Evolutionary conservation across 2,329 filamentous ascomycete species (phyloP).

Genomic region (Pezicula carpinea): DNA sequence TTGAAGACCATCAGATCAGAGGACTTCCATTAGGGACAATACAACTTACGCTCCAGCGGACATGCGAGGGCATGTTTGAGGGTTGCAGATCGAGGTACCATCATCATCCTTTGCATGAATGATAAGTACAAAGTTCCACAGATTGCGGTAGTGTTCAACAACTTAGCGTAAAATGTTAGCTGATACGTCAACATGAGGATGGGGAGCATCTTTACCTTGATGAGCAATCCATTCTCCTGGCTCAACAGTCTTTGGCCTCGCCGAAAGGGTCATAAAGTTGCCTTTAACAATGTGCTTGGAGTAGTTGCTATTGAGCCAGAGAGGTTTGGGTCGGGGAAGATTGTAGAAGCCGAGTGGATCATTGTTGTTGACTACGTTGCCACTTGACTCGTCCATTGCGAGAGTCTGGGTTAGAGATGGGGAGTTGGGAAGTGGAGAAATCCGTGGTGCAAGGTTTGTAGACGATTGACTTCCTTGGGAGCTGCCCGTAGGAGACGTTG

Average conservation of each 20-base stretch:
- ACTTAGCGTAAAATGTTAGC: slow-evolving; percentile 45
- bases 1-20: slow-evolving; percentile 25
- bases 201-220: slow-evolving; percentile 59
- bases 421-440: slow-evolving; percentile 58
- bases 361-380: slow-evolving; percentile 26
- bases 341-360: slow-evolving; percentile 57
- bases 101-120: slow-evolving; percentile 82
- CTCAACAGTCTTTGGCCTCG: slow-evolving; percentile 88
- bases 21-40: background rate
- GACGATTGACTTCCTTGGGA: slow-evolving; percentile 48
- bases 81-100: slow-evolving; percentile 76
- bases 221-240: slow-evolving; percentile 94
- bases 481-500: slow-evolving; percentile 39
- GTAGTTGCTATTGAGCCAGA: slow-evolving; percentile 72
- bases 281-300: slow-evolving; percentile 90
- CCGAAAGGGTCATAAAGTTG: slow-evolving; percentile 94
- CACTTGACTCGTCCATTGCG: slow-evolving; percentile 56
- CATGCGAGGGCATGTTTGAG: slow-evolving; percentile 82
- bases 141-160: slow-evolving; percentile 85
- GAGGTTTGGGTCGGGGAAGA: slow-evolving; percentile 61
- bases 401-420: slow-evolving; percentile 63
- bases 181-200: slow-evolving; percentile 5
- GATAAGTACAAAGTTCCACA: slow-evolving; percentile 85
- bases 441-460: slow-evolving; percentile 48
- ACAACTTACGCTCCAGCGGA: slow-evolving; percentile 81